Percentiles rank a stretch among this genome's conserved stretches.
Evolutionary conservation across 129 eudicot genomes (phyloP).

Genomic region (Saussurea involucrata): DNA sequence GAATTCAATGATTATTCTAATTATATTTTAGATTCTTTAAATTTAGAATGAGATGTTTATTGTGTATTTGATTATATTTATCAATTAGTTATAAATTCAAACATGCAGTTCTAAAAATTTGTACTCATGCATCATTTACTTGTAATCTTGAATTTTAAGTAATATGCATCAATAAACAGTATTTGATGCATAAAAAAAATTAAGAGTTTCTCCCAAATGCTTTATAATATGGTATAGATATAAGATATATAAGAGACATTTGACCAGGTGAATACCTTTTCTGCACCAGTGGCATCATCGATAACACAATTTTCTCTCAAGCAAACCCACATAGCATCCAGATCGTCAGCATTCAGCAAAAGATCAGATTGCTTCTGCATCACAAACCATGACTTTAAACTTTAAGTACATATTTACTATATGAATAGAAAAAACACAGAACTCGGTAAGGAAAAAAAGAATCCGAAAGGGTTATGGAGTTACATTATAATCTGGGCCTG

Average conservation of each 20-base stretch:
- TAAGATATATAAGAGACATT: background rate
- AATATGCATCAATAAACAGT: too few species aligned
- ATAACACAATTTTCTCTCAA: slow-evolving; percentile 96
- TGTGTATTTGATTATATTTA: too few species aligned
- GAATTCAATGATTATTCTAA: too few species aligned
- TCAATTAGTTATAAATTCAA: too few species aligned
- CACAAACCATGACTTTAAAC: slow-evolving; percentile 1
- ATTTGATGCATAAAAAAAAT: too few species aligned
- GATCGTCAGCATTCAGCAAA: slow-evolving; percentile 94
- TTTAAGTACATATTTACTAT: background rate
- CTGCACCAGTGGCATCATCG: slow-evolving; percentile 99
- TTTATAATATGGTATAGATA: too few species aligned
- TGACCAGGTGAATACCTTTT: slow-evolving; percentile 54
- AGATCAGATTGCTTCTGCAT: slow-evolving; percentile 97
- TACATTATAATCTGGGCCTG: background rate
- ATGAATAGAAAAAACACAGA: background rate
- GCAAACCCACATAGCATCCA: slow-evolving; percentile 99
- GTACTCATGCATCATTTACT: too few species aligned
- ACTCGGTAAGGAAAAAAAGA: background rate
- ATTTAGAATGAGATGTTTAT: too few species aligned
- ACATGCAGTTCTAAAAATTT: too few species aligned
- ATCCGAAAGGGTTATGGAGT: background rate
- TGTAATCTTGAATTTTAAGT: too few species aligned
- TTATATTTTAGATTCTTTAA: too few species aligned
- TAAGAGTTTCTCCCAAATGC: too few species aligned